Evolutionary conservation across 2,329 filamentous ascomycete genomes (phyloP).

Genomic region (Botryotinia globosa): DNA sequence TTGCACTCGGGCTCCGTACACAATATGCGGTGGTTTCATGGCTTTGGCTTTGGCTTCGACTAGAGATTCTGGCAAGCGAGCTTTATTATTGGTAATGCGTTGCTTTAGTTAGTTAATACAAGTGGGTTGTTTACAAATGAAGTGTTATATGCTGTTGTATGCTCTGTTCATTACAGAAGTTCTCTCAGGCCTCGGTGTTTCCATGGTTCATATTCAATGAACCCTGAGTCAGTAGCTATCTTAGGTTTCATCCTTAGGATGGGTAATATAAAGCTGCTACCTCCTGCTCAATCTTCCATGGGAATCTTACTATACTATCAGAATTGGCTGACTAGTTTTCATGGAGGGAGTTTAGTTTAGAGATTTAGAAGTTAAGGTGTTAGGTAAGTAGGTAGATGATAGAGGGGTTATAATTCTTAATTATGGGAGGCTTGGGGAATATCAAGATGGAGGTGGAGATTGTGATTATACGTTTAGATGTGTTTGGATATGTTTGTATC

Average conservation of each 20-base stretch:
- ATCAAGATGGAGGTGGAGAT: too few species aligned
- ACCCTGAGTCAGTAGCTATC: neutral
- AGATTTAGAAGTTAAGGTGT: too few species aligned
- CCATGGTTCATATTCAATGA: neutral
- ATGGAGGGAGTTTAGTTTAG: neutral
- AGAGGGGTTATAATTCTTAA: too few species aligned
- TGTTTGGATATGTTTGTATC: too few species aligned
- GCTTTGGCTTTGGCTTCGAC: neutral
- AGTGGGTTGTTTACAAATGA: neutral
- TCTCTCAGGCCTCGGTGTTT: too few species aligned
- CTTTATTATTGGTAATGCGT: neutral
- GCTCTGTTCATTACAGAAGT: neutral
- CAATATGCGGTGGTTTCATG: neutral
- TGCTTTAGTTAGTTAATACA: neutral
- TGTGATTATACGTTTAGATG: too few species aligned
- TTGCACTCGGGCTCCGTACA: neutral
- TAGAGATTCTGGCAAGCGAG: neutral
- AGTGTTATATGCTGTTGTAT: neutral
- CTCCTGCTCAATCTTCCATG: neutral
- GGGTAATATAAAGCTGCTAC: fast-evolving
- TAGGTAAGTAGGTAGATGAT: neutral
- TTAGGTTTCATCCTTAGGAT: neutral
- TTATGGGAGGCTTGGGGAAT: too few species aligned
- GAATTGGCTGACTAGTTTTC: neutral
- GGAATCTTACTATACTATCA: neutral